Conservation (phyloP, 2,329 filamentous ascomycete species). For the Colletotrichum limetticola region DNA sequence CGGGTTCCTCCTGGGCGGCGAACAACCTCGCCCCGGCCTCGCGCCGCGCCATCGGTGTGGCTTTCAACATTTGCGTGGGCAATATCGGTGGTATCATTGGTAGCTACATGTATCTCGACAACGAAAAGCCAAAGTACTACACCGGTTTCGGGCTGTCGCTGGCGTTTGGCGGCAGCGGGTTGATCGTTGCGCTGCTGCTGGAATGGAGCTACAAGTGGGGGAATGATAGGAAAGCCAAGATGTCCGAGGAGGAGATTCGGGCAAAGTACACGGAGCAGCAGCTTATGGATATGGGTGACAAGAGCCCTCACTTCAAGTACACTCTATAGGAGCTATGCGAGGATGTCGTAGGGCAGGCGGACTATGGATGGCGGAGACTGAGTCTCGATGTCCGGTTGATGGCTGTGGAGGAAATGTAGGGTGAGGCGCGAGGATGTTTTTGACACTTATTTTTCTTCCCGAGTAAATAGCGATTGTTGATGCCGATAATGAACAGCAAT, state of each 20-base stretch:
- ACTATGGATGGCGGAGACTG: background rate
- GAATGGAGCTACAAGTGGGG: constrained; percentile 43
- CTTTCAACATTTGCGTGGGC: constrained; percentile 49
- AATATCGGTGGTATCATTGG: constrained; percentile 55
- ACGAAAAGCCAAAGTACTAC: constrained; percentile 46
- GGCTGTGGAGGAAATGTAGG: background rate
- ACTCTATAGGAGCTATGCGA: constrained; percentile 14
- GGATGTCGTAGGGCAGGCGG: background rate
- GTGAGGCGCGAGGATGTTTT: background rate
- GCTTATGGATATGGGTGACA: constrained; percentile 36
- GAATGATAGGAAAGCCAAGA: constrained; percentile 40
- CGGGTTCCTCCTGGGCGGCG: constrained; percentile 73
- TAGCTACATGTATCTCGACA: constrained; percentile 49
- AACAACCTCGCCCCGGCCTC: constrained; percentile 70
- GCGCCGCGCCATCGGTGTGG: constrained; percentile 50
- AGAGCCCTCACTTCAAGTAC: constrained; percentile 37
- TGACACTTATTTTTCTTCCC: background rate
- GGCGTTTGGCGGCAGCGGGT: constrained; percentile 42
- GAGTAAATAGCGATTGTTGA: constrained; percentile 11
- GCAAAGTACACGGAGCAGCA: constrained; percentile 35
- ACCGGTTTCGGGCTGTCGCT: constrained; percentile 47
- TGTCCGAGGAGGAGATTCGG: constrained; percentile 40
- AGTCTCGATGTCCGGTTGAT: background rate
- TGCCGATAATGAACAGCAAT: constrained; percentile 15
- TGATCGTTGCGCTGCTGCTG: constrained; percentile 43